Evolutionary conservation across 768 basidiomycete genomes (phyloP), one percentile per base, ranked within the genome.

Genomic region (Tylopilus plumbeoviolaceoides): DNA sequence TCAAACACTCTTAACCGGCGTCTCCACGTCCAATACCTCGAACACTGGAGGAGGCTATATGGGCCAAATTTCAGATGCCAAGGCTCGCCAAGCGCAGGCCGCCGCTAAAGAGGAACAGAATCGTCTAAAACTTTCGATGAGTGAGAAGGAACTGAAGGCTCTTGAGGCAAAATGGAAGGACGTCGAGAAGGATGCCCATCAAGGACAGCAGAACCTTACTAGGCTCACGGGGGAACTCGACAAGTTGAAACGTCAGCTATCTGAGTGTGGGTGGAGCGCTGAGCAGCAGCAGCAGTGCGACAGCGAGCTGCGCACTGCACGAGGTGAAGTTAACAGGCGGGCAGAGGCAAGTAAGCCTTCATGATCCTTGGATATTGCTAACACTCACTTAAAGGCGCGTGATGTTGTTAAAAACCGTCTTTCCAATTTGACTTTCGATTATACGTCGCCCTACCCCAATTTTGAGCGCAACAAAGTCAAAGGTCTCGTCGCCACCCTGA

Each of bases 41-140:
- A 84, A 83, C 38, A 80, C 83, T 17, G 85, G 89, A 9, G 92
- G 94, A 3, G 97, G 97, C 0, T 98, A 98, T 69, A 87, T 98
- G 84, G 97, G 94, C 18, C 95, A 98, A 67, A 81, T 99, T 39
- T 89, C 94, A 1, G 85, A 91, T 14, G 90, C 94, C 0, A 84
- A 84, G 60, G 81, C 81, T 2, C 82, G 83, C 3, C 71, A 87
- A 0, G 84, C 92, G 0, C 87, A 90, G 48, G 87, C 85, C 0
- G 75, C 79, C 8, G 86, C 94, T 0, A 93, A 94, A 60, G 90
- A 91, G 59, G 87, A 95, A 62, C 91, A 95, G 64, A 80, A 77
- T 48, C 84, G 83, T 42, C 75, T 86, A 41, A 85, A 87, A 66
- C 79, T 97, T 36, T 79, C 72, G 2, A 85, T 93, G 78, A 77